These are phyloP conservation scores for Carpinus fangiana DNA, from an alignment of 306 rosid species.

Conservation along the genomic window DNA sequence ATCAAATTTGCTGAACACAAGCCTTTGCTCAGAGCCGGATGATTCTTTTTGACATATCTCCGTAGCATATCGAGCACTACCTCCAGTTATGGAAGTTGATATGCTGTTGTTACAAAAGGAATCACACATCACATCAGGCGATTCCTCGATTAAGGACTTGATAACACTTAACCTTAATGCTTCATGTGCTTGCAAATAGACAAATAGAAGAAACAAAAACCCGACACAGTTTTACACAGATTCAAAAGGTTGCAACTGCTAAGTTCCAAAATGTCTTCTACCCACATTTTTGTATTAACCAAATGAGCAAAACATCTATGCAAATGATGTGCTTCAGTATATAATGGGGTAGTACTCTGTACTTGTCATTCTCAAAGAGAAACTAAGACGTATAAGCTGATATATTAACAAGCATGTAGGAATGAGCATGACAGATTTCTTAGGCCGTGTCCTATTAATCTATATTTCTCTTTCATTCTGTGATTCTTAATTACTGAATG, in stretches of 20 bases:
- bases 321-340: neutral
- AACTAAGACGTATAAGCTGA: neutral
- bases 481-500: neutral
- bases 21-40: conserved; percentile 57
- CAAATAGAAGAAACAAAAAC: neutral
- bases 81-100: conserved; percentile 54
- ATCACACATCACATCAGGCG: neutral
- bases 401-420: neutral
- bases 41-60: conserved; percentile 83
- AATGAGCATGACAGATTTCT: neutral
- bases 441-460: neutral
- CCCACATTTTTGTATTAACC: neutral
- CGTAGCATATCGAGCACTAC: conserved; percentile 58
- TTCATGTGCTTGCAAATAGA: neutral
- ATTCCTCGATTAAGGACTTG: neutral
- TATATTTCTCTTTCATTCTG: neutral
- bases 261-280: neutral
- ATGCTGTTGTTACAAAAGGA: conserved; percentile 51
- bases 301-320: neutral
- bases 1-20: conserved; percentile 68
- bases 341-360: neutral
- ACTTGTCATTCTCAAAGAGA: neutral
- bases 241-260: neutral
- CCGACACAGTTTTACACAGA: neutral
- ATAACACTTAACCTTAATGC: neutral